phyloP scores from a whole-genome alignment of 1,284 basidiomycete genomes.

The Meripilus lineatus region DNA sequence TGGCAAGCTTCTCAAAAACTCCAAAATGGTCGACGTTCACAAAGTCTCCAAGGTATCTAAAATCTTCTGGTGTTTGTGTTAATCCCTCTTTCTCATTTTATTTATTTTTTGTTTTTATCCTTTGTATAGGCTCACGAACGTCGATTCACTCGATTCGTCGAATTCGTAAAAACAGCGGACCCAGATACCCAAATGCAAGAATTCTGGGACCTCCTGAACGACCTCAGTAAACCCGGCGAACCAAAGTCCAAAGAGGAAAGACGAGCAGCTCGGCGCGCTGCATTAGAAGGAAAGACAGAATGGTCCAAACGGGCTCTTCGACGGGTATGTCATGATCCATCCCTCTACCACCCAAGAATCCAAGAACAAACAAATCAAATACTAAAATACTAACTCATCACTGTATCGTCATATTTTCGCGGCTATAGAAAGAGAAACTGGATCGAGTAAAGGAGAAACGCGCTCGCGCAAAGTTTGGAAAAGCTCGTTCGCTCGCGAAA shows the following conservation, averaged over 20 bases:
- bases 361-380: no score
- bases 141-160: constrained; percentile 47
- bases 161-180: constrained; percentile 32
- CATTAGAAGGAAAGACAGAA: no score
- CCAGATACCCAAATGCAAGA: constrained; percentile 44
- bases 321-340: constrained; percentile 48
- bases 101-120: no score
- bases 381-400: constrained; percentile 14
- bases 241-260: constrained; percentile 10
- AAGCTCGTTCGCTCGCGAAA: no score
- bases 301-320: constrained; percentile 56
- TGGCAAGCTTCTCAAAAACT: constrained; percentile 66
- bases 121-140: constrained; percentile 60
- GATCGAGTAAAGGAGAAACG: constrained; percentile 35
- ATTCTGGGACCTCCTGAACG: constrained; percentile 32
- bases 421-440: constrained; percentile 38
- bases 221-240: neutral
- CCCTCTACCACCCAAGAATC: no score
- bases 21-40: constrained; percentile 59
- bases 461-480: no score
- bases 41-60: constrained; percentile 60
- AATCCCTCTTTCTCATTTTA: constrained; percentile 1
- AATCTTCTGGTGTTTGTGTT: constrained; percentile 10
- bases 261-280: no score
- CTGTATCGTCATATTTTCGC: constrained; percentile 18